Evolutionary conservation across 805 yeast genomes (phyloP).

Genomic region (Kodamaea kaohsiungensis): DNA sequence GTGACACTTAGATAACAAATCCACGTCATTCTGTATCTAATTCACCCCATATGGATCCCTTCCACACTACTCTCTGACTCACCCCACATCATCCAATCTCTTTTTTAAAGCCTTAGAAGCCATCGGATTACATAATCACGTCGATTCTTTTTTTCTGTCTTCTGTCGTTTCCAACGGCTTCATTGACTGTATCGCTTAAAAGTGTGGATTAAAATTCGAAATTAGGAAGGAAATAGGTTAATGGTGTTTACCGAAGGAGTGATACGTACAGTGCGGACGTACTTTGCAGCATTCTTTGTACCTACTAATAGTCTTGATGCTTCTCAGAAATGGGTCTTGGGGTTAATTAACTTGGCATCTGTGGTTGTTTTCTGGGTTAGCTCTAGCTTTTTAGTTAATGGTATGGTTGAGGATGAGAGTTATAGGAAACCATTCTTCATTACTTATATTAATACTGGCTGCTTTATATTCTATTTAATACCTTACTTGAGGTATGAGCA

Average conservation of each 20-base stretch:
- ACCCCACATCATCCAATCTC: neutral
- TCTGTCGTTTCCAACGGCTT: neutral
- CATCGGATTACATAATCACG: neutral
- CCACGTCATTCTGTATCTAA: too few relatives aligned
- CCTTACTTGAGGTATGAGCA: slow-evolving; percentile 49
- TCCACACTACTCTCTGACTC: neutral
- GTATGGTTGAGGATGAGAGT: slow-evolving; percentile 62
- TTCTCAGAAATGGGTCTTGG: slow-evolving; percentile 67
- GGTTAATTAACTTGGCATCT: slow-evolving; percentile 66
- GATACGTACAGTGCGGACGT: slow-evolving; percentile 9
- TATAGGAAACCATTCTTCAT: slow-evolving; percentile 91
- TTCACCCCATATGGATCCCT: too few relatives aligned
- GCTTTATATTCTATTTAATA: slow-evolving; percentile 75
- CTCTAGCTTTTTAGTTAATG: slow-evolving; percentile 83
- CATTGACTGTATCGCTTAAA: neutral
- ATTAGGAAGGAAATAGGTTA: neutral
- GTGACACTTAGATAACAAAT: too few relatives aligned
- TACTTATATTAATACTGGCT: slow-evolving; percentile 87
- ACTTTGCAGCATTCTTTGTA: slow-evolving; percentile 19
- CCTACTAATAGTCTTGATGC: slow-evolving; percentile 26
- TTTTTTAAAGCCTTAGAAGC: neutral
- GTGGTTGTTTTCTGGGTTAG: slow-evolving; percentile 91
- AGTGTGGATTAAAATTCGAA: slow-evolving; percentile 1
- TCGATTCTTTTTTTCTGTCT: neutral
- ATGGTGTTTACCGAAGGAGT: neutral